phyloP scores from a whole-genome alignment of 2,329 filamentous ascomycete genomes.

The Juglanconis oblonga region DNA sequence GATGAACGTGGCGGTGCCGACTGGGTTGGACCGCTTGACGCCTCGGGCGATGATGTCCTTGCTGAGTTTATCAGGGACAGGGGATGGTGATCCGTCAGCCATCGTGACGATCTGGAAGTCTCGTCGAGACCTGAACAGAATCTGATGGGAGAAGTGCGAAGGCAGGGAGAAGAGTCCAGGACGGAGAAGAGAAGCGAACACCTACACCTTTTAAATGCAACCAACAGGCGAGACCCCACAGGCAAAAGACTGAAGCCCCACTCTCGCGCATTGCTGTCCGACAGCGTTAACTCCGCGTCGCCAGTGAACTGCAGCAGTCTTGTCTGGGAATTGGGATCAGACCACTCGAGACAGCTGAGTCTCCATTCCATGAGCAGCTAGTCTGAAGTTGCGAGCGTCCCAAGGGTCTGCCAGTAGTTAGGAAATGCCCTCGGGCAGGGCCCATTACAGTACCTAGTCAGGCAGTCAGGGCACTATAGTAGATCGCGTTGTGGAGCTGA shows the following conservation, averaged over 20 bases:
- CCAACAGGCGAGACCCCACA: too few species aligned
- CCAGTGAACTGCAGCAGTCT: too few species aligned
- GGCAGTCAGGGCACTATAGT: neutral
- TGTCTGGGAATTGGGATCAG: neutral
- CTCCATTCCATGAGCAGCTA: neutral
- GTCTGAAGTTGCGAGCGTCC: neutral
- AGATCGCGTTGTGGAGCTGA: neutral
- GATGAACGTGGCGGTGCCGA: conserved; percentile 36
- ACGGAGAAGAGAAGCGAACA: too few species aligned
- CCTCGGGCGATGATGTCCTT: conserved; percentile 37
- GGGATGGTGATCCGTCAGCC: neutral
- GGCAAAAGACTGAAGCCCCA: too few species aligned
- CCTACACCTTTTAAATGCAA: too few species aligned
- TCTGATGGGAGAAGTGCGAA: neutral
- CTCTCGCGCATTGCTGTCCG: too few species aligned
- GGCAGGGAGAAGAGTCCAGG: too few species aligned
- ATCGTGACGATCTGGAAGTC: neutral
- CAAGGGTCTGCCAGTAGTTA: neutral
- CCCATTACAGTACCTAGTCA: neutral
- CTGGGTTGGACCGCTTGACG: conserved; percentile 30
- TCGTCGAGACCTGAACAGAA: neutral
- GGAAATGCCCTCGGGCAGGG: neutral
- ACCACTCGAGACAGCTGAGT: neutral
- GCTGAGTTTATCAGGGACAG: neutral
- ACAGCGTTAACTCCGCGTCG: too few species aligned